A percentile compares a stretch with the other conserved stretches of the same genome.
phyloP scores from a whole-genome alignment of 495 filamentous ascomycete species.

The Elasticomyces elasticus region DNA sequence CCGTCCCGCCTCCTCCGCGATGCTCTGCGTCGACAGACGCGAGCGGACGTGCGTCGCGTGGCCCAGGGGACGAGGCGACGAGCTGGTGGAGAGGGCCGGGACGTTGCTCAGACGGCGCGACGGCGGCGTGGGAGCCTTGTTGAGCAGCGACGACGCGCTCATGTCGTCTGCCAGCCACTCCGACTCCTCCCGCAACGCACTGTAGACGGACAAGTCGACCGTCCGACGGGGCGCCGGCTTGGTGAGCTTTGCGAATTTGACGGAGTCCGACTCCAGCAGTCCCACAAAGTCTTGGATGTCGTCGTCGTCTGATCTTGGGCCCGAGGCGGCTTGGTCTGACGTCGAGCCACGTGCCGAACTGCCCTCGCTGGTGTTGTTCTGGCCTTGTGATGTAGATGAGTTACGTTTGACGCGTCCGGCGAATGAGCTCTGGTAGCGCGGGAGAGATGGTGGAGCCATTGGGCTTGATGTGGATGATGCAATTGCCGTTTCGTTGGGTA shows the following conservation, averaged over 20 bases:
- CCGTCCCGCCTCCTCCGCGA: constrained; percentile 11
- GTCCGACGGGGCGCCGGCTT: constrained; percentile 25
- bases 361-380: constrained; percentile 18
- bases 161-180: constrained; percentile 17
- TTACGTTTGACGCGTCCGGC: constrained; percentile 68
- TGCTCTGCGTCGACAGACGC: constrained; percentile 16
- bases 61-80: constrained; percentile 8
- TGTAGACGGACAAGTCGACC: constrained; percentile 17
- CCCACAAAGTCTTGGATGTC: constrained; percentile 89
- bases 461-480: constrained; percentile 61
- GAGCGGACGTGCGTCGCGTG: constrained; percentile 15
- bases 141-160: constrained; percentile 8
- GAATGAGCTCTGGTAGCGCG: constrained; percentile 74
- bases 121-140: constrained; percentile 11
- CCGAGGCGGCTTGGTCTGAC: constrained; percentile 6
- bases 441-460: constrained; percentile 54
- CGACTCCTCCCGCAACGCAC: constrained; percentile 6
- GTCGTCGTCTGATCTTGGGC: constrained; percentile 62
- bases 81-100: constrained; percentile 16
- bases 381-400: constrained; percentile 53
- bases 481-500: constrained; percentile 47
- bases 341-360: not conserved
- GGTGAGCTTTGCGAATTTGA: constrained; percentile 65
- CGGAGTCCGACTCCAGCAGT: constrained; percentile 56
- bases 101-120: constrained; percentile 17